phyloP scores from a whole-genome alignment of 75 land plant genomes.

The Selaginella moellendorffii region DNA sequence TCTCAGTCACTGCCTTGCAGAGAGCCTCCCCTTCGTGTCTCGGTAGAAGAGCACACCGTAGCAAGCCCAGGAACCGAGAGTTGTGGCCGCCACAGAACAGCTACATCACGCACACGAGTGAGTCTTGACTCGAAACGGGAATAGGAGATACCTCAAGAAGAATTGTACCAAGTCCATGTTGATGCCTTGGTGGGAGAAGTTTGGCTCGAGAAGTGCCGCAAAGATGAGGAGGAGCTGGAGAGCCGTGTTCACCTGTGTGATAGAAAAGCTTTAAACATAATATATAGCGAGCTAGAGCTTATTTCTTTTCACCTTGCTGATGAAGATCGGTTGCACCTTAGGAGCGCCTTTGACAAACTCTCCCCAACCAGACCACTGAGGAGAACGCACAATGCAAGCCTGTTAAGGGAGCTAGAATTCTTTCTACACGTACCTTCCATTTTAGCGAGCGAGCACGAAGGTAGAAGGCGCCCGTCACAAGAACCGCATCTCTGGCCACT shows the following conservation, averaged over 20 bases:
- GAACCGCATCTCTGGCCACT: conserved; percentile 59
- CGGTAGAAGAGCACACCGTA: conserved; percentile 1
- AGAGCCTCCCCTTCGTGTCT: not conserved
- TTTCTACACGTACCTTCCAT: conserved; percentile 67
- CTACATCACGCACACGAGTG: conserved; percentile 11
- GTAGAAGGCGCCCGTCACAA: conserved; percentile 61
- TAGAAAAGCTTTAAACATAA: not conserved
- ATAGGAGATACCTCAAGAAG: conserved; percentile 50
- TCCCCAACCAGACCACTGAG: conserved; percentile 65
- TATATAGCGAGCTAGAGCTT: not conserved
- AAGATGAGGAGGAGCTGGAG: conserved; percentile 71
- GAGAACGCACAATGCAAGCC: too few relatives aligned
- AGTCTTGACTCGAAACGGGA: not conserved
- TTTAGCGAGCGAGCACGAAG: conserved; percentile 54
- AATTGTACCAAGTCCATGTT: conserved; percentile 43
- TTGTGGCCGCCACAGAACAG: conserved; percentile 26
- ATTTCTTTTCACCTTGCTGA: conserved; percentile 61
- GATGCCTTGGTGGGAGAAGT: conserved; percentile 32
- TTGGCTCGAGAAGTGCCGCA: conserved; percentile 70
- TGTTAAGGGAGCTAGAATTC: too few relatives aligned
- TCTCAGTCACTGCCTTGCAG: not conserved
- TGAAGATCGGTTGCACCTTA: conserved; percentile 72
- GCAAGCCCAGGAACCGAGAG: conserved; percentile 18
- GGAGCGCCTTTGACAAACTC: conserved; percentile 55
- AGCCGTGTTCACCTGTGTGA: conserved; percentile 75